phyloP scores from a whole-genome alignment of 2,329 filamentous ascomycete genomes.

The Ophiostoma triangulosporum region DNA sequence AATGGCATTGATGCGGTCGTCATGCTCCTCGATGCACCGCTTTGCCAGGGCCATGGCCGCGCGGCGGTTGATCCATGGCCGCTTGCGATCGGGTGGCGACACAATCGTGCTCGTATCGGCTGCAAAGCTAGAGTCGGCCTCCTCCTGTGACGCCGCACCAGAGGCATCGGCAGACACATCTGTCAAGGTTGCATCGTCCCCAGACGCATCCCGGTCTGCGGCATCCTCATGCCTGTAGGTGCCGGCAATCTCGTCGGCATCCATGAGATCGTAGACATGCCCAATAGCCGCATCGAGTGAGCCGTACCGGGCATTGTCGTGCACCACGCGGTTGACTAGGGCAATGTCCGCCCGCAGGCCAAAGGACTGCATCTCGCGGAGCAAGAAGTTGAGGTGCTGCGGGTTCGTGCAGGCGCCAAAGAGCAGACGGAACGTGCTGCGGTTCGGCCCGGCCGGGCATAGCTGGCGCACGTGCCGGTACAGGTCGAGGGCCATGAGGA shows the following conservation, averaged over 20 bases:
- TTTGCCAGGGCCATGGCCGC: constrained; percentile 22
- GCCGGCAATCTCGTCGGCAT: background rate
- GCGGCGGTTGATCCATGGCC: constrained; percentile 21
- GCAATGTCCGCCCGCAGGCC: constrained; percentile 18
- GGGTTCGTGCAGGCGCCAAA: constrained; percentile 17
- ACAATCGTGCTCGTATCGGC: background rate
- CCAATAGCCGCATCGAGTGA: constrained; percentile 23
- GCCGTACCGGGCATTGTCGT: constrained; percentile 20
- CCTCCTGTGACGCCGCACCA: too few relatives aligned
- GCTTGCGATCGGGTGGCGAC: background rate
- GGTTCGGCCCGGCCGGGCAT: constrained; percentile 22
- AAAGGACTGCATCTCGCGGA: constrained; percentile 26
- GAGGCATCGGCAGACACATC: too few relatives aligned
- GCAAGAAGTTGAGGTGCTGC: constrained; percentile 22
- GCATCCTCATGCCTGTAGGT: background rate
- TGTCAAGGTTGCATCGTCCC: too few relatives aligned
- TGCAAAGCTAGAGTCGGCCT: background rate
- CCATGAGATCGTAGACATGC: constrained; percentile 19
- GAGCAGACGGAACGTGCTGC: constrained; percentile 24
- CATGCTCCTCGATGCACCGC: constrained; percentile 22
- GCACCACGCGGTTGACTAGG: constrained; percentile 22
- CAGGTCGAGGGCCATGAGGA: constrained; percentile 20
- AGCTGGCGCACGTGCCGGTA: constrained; percentile 25
- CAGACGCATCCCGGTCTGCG: background rate
- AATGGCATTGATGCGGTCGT: constrained; percentile 21